A percentile compares a stretch with the other conserved stretches of the same genome.
Conservation (phyloP, 352 stramenopile species). For the Phytopythium chamaehyphon region DNA sequence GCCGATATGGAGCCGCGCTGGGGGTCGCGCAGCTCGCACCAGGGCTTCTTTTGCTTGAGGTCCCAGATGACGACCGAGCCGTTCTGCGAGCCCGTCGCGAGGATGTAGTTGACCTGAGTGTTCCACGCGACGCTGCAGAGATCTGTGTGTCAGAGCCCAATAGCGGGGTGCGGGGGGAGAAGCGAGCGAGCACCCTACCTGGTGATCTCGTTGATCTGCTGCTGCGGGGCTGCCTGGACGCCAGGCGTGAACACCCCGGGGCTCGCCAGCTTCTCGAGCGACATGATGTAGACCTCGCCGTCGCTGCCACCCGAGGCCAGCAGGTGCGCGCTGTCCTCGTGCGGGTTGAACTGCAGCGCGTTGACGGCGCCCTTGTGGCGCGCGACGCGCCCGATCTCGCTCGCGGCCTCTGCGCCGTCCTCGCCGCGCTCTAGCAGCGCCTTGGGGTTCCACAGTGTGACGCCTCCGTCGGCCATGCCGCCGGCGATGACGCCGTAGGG, state of each 20-base stretch:
- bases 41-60: slow-evolving; percentile 97
- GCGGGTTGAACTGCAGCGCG: slow-evolving; percentile 95
- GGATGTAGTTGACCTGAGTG: slow-evolving; percentile 97
- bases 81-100: slow-evolving; percentile 93
- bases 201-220: slow-evolving; percentile 84
- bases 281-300: slow-evolving; percentile 95
- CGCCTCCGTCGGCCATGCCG: slow-evolving; percentile 95
- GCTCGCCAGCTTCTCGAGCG: slow-evolving; percentile 87
- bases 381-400: slow-evolving; percentile 76
- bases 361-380: slow-evolving; percentile 91
- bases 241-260: slow-evolving; percentile 89
- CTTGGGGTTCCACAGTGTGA: slow-evolving; percentile 96
- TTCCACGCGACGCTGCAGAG: slow-evolving; percentile 94
- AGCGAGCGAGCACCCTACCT: too few species aligned
- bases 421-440: slow-evolving; percentile 65
- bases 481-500: slow-evolving; percentile 93
- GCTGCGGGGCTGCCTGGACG: slow-evolving; percentile 47
- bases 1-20: slow-evolving; percentile 87
- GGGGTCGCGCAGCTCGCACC: slow-evolving; percentile 95
- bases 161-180: too few species aligned
- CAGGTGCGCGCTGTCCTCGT: slow-evolving; percentile 89
- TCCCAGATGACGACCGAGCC: slow-evolving; percentile 97
- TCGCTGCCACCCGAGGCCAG: slow-evolving; percentile 93
- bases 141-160: too few species aligned
- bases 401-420: slow-evolving; percentile 29